Evolutionary conservation across 2,329 filamentous ascomycete species (phyloP).

Genomic region (Penicillium sp.): DNA sequence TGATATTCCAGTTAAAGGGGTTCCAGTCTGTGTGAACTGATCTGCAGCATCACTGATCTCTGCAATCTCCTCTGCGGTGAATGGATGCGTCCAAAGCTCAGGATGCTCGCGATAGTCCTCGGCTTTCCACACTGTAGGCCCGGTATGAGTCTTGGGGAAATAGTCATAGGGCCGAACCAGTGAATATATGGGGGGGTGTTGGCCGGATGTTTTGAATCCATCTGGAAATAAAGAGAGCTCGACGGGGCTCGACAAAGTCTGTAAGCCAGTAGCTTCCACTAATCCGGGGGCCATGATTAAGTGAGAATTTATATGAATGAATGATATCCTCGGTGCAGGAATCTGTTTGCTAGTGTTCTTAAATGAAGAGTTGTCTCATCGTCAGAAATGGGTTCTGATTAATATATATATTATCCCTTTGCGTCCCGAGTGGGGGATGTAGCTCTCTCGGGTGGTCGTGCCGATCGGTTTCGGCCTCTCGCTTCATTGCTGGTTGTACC

Average conservation of each 20-base stretch:
- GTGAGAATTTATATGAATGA: neutral
- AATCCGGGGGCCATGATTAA: constrained; percentile 10
- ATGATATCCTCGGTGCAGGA: neutral
- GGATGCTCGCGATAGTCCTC: constrained; percentile 61
- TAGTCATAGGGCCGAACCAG: constrained; percentile 61
- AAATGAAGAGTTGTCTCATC: neutral
- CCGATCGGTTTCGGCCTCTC: constrained; percentile 7
- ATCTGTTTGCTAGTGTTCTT: no score
- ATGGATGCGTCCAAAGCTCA: constrained; percentile 68
- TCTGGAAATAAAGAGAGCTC: constrained; percentile 54
- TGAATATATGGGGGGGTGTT: constrained; percentile 65
- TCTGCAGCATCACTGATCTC: constrained; percentile 67
- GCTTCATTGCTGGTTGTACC: no score
- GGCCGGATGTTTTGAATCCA: constrained; percentile 65
- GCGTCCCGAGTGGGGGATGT: neutral
- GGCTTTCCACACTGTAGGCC: constrained; percentile 67
- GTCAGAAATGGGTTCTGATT: neutral
- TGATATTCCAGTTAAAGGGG: constrained; percentile 67
- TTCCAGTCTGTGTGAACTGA: constrained; percentile 61
- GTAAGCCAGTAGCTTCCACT: neutral
- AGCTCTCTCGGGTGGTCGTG: constrained; percentile 11
- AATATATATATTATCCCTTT: constrained; percentile 8
- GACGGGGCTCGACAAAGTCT: neutral
- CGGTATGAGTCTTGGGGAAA: constrained; percentile 67
- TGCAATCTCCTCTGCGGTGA: constrained; percentile 61